These are phyloP conservation scores for Lactarius sp. DNA, from an alignment of 768 basidiomycete species.

Conservation along the genomic window DNA sequence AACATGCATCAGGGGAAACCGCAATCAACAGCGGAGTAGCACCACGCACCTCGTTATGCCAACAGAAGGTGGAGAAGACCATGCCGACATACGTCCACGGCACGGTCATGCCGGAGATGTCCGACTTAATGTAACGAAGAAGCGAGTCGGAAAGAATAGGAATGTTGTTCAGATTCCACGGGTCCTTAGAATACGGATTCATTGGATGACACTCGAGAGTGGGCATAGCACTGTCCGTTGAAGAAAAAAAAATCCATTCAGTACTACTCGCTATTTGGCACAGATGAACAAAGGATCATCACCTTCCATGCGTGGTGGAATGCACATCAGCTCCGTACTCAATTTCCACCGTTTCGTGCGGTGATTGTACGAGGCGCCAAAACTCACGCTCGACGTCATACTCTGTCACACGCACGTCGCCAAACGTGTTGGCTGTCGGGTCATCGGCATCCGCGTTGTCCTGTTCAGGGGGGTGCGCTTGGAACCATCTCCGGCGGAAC, in stretches of 20 bases:
- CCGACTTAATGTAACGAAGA: slow-evolving; percentile 94
- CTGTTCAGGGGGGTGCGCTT: slow-evolving; percentile 53
- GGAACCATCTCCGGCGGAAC: slow-evolving; percentile 88
- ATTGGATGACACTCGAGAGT: slow-evolving; percentile 91
- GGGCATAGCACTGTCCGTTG: slow-evolving; percentile 74
- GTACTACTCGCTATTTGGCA: not conserved
- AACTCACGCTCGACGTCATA: slow-evolving; percentile 92
- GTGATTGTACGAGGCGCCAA: slow-evolving; percentile 91
- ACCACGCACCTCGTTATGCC: slow-evolving; percentile 87
- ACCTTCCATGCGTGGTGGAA: slow-evolving; percentile 97
- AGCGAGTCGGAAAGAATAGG: slow-evolving; percentile 91
- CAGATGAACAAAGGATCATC: slow-evolving; percentile 27
- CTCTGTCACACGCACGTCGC: slow-evolving; percentile 70
- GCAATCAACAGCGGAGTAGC: not conserved
- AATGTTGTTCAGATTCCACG: slow-evolving; percentile 98
- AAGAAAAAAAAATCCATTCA: slow-evolving; percentile 11
- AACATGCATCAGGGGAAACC: slow-evolving; percentile 10
- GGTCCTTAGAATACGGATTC: slow-evolving; percentile 80
- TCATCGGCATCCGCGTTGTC: slow-evolving; percentile 28
- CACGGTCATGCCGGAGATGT: slow-evolving; percentile 99
- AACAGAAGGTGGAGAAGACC: slow-evolving; percentile 98
- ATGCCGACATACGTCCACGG: slow-evolving; percentile 99
- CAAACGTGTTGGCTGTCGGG: slow-evolving; percentile 50
- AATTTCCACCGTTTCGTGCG: slow-evolving; percentile 89
- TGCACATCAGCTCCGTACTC: slow-evolving; percentile 99